Percentiles rank a stretch among this genome's conserved stretches.
These are phyloP conservation scores for Xylaria castorea DNA, from an alignment of 495 filamentous ascomycete genomes.

Conservation along the genomic window DNA sequence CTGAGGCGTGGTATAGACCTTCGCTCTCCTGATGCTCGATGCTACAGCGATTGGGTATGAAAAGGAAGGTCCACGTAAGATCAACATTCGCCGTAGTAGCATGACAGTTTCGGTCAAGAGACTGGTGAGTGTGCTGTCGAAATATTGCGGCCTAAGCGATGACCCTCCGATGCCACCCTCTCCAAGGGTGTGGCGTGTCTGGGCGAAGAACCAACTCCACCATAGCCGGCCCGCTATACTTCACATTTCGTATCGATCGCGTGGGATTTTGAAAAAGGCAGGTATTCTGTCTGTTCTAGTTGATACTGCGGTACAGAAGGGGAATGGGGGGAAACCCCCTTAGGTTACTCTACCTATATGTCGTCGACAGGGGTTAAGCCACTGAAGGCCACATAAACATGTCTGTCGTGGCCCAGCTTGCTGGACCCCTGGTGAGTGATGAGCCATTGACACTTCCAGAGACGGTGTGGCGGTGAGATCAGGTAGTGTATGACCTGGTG, in stretches of 20 bases:
- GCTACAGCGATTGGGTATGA: constrained; percentile 14
- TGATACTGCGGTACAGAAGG: constrained; percentile 10
- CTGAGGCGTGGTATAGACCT: not conserved
- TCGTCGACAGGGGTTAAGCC: constrained; percentile 19
- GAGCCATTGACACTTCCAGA: constrained; percentile 13
- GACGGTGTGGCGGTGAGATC: constrained; percentile 27
- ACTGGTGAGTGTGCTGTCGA: constrained; percentile 22
- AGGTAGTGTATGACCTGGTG: constrained; percentile 23
- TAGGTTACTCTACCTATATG: constrained; percentile 10
- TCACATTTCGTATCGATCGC: constrained; percentile 20
- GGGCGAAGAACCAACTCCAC: constrained; percentile 37
- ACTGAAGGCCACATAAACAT: constrained; percentile 4
- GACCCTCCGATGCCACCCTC: constrained; percentile 30
- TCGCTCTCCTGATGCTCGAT: constrained; percentile 11
- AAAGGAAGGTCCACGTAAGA: constrained; percentile 3
- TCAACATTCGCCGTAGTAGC: constrained; percentile 23
- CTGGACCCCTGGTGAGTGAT: constrained; percentile 27
- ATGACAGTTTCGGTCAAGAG: constrained; percentile 23
- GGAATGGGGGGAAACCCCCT: not conserved
- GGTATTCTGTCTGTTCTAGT: not conserved
- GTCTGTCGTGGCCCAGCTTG: constrained; percentile 24
- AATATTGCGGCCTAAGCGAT: constrained; percentile 23
- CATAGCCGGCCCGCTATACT: constrained; percentile 26
- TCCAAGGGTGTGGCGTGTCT: constrained; percentile 40
- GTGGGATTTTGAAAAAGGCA: constrained; percentile 6